phyloP scores from a whole-genome alignment of 1,284 basidiomycete genomes.

The Hymenochaete sp. region DNA sequence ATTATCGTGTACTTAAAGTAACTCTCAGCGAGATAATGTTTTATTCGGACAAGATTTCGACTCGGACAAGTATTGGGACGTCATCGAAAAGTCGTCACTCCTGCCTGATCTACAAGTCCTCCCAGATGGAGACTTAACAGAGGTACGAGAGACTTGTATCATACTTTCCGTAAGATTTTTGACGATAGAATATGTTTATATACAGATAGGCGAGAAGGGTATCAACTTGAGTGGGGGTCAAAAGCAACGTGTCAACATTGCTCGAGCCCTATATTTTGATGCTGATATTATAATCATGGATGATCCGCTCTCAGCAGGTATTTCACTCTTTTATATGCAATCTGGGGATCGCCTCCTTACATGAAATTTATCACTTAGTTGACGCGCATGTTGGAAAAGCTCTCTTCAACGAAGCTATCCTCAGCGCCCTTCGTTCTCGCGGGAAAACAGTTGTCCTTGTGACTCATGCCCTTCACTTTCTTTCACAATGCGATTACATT shows the following conservation, averaged over 20 bases:
- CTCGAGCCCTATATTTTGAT: slow-evolving; percentile 62
- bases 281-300: slow-evolving; percentile 67
- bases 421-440: slow-evolving; percentile 40
- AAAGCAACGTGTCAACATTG: slow-evolving; percentile 64
- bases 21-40: slow-evolving; percentile 46
- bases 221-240: slow-evolving; percentile 54
- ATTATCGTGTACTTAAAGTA: background rate
- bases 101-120: slow-evolving; percentile 63
- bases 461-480: slow-evolving; percentile 68
- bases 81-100: slow-evolving; percentile 54
- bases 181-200: slow-evolving; percentile 7
- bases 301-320: slow-evolving; percentile 66
- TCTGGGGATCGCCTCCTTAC: background rate
- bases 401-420: slow-evolving; percentile 59
- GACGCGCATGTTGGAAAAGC: slow-evolving; percentile 66
- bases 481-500: slow-evolving; percentile 58
- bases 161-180: slow-evolving; percentile 6
- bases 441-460: slow-evolving; percentile 65
- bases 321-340: slow-evolving; percentile 15
- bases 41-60: slow-evolving; percentile 64
- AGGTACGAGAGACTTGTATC: slow-evolving; percentile 31
- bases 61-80: slow-evolving; percentile 58
- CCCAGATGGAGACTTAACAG: slow-evolving; percentile 68
- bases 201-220: slow-evolving; percentile 57
- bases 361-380: slow-evolving; percentile 28